Evolutionary conservation across 1,139 yeast species (phyloP), one percentile per base, ranked within the genome.

Genomic region (Suhomyces terraborum): DNA sequence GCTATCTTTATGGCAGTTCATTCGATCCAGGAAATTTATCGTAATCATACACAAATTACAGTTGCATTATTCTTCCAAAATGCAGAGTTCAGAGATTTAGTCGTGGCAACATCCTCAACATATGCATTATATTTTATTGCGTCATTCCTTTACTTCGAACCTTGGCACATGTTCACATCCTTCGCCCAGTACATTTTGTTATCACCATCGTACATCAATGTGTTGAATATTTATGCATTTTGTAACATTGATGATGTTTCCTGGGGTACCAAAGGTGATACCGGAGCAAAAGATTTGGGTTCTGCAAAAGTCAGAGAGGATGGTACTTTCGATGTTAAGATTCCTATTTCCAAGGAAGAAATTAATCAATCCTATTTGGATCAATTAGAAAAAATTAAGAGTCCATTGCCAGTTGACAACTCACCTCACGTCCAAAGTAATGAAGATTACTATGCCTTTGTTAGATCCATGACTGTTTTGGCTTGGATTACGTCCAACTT

Each of bases 401-500:
- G 69, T 36, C 76, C 77, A 3, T 39, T 59, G 20, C 62, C 60
- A 4, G 46, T 47, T 4, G 43, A 43, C 5, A 59, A 46, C 3
- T 65, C 68, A n/a, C 64, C 68, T n/a, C 62, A 62, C 19, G 84
- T 46, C 10, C 53, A 66, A 6, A 50, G 59, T 19, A 68, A 76
- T 43, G 86, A 86, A 52, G 86, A 84, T 60, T 88, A 84, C 62
- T 86, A 82, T 60, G 94, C 94, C 0, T 76, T 82, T 51, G 75
- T 87, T 59, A 77, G 96, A 61, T 86, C 95, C 4, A 77, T 85
- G 75, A 81, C 91, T 8, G 87, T 88, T 27, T 74, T 87, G 46
- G 66, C 83, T 12, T 88, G 96, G 96, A 80, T 87, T 62, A 66
- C 86, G 43, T 75, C 88, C 14, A 88, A 88, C 59, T 84, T 84